phyloP scores from a whole-genome alignment of 179 eudicot species.

The Spergularia azorica region DNA sequence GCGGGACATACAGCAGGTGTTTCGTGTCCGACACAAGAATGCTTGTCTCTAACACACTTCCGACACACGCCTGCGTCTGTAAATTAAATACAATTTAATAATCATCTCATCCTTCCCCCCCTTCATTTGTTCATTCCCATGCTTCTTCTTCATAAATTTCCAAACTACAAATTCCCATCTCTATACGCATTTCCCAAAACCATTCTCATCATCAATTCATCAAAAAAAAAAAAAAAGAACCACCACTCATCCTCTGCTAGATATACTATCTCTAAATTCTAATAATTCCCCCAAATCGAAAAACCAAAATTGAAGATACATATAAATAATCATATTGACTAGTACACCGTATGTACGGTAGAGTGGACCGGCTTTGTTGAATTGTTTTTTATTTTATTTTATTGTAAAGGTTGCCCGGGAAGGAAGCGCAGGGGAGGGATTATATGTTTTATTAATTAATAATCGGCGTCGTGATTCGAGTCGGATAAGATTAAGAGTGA shows the following conservation, averaged over 20 bases:
- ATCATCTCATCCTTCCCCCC: neutral
- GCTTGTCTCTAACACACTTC: neutral
- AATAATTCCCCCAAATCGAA: neutral
- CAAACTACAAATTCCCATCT: neutral
- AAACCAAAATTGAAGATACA: too few relatives aligned
- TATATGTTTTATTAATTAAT: neutral
- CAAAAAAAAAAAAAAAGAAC: neutral
- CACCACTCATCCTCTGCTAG: neutral
- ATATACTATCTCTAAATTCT: neutral
- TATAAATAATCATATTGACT: too few relatives aligned
- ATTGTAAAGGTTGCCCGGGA: too few relatives aligned
- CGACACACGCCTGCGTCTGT: constrained; percentile 21
- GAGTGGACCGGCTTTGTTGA: too few relatives aligned
- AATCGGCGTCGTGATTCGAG: too few relatives aligned
- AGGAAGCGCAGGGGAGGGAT: neutral
- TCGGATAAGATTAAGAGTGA: neutral
- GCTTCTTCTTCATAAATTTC: too few relatives aligned
- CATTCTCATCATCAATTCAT: neutral
- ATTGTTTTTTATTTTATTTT: too few relatives aligned
- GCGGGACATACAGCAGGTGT: neutral
- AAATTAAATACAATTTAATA: neutral
- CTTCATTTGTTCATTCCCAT: neutral
- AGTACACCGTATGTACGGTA: too few relatives aligned
- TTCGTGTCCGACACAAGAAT: constrained; percentile 12
- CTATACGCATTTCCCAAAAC: neutral